Conservation (phyloP, 176 grass and related monocot genomes). For the Triticum timopheevii region DNA sequence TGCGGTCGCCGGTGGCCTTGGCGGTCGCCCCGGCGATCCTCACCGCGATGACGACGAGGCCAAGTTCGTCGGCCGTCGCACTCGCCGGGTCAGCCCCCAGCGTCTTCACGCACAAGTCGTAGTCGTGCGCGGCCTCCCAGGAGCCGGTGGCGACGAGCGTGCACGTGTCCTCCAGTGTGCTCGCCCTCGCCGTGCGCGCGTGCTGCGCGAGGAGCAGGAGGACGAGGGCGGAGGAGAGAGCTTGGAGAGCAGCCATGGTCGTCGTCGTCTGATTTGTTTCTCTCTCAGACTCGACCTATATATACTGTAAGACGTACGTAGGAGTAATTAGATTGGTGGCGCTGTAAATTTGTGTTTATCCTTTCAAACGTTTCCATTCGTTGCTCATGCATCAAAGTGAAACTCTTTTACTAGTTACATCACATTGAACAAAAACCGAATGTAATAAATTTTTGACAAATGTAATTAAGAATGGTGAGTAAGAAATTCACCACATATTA, state of each 20-base stretch:
- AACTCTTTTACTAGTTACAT: background rate
- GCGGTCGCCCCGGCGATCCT: background rate
- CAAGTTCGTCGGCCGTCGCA: background rate
- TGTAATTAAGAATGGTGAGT: too few relatives aligned
- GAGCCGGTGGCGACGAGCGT: background rate
- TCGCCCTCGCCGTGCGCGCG: background rate
- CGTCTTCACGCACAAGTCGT: constrained; percentile 40
- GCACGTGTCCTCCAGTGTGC: constrained; percentile 31
- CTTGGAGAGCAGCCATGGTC: background rate
- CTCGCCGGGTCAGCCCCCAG: constrained; percentile 3
- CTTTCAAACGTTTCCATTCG: background rate
- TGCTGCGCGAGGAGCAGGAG: background rate
- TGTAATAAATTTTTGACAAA: too few relatives aligned
- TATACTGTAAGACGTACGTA: too few relatives aligned
- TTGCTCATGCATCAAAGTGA: background rate
- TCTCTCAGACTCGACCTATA: background rate
- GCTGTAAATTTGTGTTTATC: background rate
- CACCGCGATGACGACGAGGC: constrained; percentile 30
- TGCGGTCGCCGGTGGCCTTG: constrained; percentile 14
- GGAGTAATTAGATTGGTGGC: too few relatives aligned
- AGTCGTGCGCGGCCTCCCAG: background rate
- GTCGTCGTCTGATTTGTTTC: background rate
- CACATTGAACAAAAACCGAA: too few relatives aligned
- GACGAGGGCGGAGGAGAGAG: background rate
- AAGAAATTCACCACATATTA: too few relatives aligned